Evolutionary conservation across 2,329 filamentous ascomycete species (phyloP), one percentile per base, ranked within the genome.

Genomic region (Fusarium odoratissimum): DNA sequence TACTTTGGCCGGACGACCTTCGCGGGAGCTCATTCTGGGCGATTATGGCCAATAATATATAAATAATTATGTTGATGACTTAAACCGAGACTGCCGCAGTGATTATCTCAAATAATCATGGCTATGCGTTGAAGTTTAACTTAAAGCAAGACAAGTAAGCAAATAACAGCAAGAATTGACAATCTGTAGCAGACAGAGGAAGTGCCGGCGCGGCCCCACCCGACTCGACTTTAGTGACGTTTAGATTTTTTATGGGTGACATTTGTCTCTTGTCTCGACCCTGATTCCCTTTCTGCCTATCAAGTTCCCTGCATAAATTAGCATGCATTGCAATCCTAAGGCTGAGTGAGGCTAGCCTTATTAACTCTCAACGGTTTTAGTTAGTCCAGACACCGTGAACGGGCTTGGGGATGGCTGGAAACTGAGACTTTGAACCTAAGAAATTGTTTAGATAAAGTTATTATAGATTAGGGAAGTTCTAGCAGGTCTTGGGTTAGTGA

Each of bases 1-100:
- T n/a, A 82, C 81, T 65, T 83, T 83, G 48, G 70, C 66, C 2
- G 67, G 65, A n/a, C 56, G 66, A 42, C 60, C 69, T 58, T 72
- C 67, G 31, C 57, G 63, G 14, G 65, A 40, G 49, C 66, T 76
- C 76, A 78, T 78, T 21, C 42, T 67, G 61, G 55, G 57, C 40
- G 46, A 44, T 48, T 21, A 60, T 38, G 35, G 30, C 46, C 23
- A 65, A 35, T 4, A 17, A 45, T n/a, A 10, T 25, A 8, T 16
- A 30, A 42, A 28, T 6, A 8, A 5, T 17, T 11, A 13, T 31
- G 7, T 16, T 23, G 33, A 9, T 37, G 11, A 33, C 13, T 23
- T 28, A 11, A 56, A 9, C 19, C n/a, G 31, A 42, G 45, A 8
- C 16, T 25, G 13, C 31, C 19, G 33, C 17, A 25, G 19, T 17